phyloP scores from a whole-genome alignment of 495 filamentous ascomycete species.

The Penicillium silybi region DNA sequence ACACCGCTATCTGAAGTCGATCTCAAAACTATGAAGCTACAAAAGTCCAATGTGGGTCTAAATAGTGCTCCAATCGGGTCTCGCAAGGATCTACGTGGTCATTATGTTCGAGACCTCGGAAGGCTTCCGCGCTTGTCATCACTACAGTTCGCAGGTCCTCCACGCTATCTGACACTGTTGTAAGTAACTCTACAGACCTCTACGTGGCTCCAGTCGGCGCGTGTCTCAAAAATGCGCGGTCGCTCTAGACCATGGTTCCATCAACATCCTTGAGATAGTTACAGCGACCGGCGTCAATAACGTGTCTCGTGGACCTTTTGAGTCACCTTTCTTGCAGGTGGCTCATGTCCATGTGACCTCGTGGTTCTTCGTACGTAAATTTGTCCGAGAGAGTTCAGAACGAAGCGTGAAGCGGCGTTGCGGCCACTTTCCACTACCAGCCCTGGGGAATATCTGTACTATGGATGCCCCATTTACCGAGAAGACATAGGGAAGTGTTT shows the following conservation, averaged over 20 bases:
- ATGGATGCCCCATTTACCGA: neutral
- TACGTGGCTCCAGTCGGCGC: neutral
- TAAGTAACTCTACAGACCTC: neutral
- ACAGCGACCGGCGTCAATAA: neutral
- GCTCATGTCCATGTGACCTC: neutral
- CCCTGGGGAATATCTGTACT: neutral
- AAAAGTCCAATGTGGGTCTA: neutral
- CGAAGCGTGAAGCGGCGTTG: neutral
- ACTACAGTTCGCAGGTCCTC: neutral
- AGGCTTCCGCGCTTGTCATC: neutral
- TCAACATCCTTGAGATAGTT: neutral
- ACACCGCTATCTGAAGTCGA: neutral
- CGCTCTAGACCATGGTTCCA: neutral
- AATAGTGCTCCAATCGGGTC: neutral
- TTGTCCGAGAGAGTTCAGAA: neutral
- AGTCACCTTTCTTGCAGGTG: neutral
- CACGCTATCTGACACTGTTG: neutral
- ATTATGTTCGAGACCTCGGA: neutral
- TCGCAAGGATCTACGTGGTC: neutral
- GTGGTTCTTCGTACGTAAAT: neutral
- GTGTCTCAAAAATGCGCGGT: neutral
- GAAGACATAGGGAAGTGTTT: neutral
- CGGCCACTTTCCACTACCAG: neutral
- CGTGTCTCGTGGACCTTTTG: neutral
- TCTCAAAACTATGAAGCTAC: neutral